Evolutionary conservation across 148 eudicot genomes (phyloP).

Genomic region (Vaccinium darrowii): DNA sequence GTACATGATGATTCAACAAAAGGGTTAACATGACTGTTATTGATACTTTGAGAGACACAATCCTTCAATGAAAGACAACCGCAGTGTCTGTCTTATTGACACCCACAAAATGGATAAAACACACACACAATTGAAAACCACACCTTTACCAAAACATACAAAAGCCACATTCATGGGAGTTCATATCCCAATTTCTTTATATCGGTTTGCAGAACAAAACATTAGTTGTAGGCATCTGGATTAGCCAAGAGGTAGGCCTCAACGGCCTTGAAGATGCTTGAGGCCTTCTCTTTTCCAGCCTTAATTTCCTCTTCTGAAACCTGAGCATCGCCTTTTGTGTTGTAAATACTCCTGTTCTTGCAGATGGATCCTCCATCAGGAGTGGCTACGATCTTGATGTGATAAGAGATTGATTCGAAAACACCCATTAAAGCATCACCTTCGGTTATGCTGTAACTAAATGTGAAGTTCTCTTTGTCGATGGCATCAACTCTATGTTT

Average conservation of each 20-base stretch:
- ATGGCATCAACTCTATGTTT: background rate
- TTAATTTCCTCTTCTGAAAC: slow-evolving; percentile 15
- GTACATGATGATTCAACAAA: background rate
- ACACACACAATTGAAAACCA: background rate
- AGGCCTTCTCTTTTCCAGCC: slow-evolving; percentile 19
- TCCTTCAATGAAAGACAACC: background rate
- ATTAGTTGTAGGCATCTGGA: slow-evolving; percentile 14
- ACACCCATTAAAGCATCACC: slow-evolving; percentile 13
- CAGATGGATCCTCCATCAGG: background rate
- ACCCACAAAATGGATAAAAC: background rate
- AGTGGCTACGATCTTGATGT: slow-evolving; percentile 7
- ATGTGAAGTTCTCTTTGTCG: background rate
- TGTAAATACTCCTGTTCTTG: background rate
- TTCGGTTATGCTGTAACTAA: slow-evolving; percentile 10
- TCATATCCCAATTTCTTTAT: background rate
- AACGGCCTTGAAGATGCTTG: slow-evolving; percentile 17
- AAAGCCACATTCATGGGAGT: background rate
- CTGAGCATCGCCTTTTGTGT: slow-evolving; percentile 13
- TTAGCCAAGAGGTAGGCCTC: slow-evolving; percentile 23
- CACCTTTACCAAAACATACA: background rate
- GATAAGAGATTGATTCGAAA: slow-evolving; percentile 7
- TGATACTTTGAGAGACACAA: background rate
- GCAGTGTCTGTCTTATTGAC: background rate
- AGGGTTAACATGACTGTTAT: background rate
- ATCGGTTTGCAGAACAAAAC: background rate